A percentile compares a stretch with the other conserved stretches of the same genome.
Evolutionary conservation across 768 basidiomycete genomes (phyloP).

Genomic region (Mrakia hoshinonis): DNA sequence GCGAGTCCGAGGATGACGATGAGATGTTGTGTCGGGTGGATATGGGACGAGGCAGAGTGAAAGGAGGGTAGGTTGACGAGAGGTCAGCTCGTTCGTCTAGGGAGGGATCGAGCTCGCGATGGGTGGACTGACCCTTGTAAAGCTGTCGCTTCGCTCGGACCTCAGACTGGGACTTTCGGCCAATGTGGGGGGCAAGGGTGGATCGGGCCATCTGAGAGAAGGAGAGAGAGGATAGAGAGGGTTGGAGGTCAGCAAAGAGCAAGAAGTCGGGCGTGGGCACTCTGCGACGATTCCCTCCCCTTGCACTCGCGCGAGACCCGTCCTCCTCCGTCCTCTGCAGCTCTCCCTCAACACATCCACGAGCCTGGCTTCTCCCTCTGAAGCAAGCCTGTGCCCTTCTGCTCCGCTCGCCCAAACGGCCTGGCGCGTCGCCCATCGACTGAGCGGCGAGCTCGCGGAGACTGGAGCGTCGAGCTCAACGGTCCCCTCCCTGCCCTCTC

Average conservation of each 20-base stretch:
- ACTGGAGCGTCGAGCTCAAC: no score
- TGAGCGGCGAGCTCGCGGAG: no score
- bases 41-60: background rate
- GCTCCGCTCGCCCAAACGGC: no score
- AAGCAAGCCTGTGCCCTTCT: no score
- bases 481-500: no score
- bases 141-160: constrained; percentile 71
- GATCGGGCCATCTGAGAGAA: constrained; percentile 40
- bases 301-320: background rate
- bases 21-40: background rate
- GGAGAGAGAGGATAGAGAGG: background rate
- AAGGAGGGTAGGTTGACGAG: background rate
- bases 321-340: no score
- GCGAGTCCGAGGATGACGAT: background rate
- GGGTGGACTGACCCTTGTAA: constrained; percentile 55
- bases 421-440: no score
- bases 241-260: background rate
- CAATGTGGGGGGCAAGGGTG: constrained; percentile 72
- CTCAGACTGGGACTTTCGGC: constrained; percentile 72
- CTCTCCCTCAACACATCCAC: no score
- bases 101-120: background rate
- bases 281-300: background rate
- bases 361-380: no score
- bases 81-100: background rate
- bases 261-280: background rate